These are phyloP conservation scores for Coriolopsis trogii DNA, from an alignment of 1,284 basidiomycete genomes.

Conservation along the genomic window DNA sequence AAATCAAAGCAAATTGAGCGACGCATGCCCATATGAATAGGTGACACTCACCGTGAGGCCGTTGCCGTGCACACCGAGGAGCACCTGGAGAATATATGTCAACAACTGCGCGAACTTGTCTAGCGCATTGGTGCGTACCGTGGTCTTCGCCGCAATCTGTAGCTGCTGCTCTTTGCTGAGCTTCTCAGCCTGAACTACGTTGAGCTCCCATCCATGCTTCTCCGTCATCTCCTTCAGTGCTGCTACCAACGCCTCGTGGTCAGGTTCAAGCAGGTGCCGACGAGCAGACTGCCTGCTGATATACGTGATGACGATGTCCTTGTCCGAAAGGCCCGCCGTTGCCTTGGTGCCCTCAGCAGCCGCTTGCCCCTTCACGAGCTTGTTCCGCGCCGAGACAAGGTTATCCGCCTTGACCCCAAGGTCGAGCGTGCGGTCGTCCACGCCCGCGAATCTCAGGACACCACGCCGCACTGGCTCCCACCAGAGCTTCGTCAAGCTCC, in stretches of 20 bases:
- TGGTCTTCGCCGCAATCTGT: conserved; percentile 61
- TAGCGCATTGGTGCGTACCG: conserved; percentile 37
- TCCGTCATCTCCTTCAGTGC: conserved; percentile 57
- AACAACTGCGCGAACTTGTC: background rate
- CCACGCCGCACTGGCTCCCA: conserved; percentile 69
- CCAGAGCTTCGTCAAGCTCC: conserved; percentile 51
- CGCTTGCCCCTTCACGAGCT: conserved; percentile 7
- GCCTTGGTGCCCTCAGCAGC: conserved; percentile 9
- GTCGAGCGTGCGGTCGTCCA: conserved; percentile 33
- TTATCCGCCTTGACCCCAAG: conserved; percentile 30
- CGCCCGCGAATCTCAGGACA: conserved; percentile 66
- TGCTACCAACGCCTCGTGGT: conserved; percentile 61
- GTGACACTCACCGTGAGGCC: conserved; percentile 56
- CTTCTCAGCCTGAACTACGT: conserved; percentile 66
- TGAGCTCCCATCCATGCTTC: conserved; percentile 63
- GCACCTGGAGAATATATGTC: conserved; percentile 47
- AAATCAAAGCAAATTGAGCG: background rate
- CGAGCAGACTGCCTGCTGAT: conserved; percentile 67
- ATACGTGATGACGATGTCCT: conserved; percentile 69
- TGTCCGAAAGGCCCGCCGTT: conserved; percentile 23
- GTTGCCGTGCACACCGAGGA: conserved; percentile 82
- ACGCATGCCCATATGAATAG: background rate
- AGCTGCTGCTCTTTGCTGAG: conserved; percentile 77
- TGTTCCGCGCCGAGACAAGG: conserved; percentile 9
- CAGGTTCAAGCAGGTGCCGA: conserved; percentile 59